Evolutionary conservation across 306 rosid species (phyloP), one percentile per base, ranked within the genome.

Genomic region (Ceratonia siliqua): DNA sequence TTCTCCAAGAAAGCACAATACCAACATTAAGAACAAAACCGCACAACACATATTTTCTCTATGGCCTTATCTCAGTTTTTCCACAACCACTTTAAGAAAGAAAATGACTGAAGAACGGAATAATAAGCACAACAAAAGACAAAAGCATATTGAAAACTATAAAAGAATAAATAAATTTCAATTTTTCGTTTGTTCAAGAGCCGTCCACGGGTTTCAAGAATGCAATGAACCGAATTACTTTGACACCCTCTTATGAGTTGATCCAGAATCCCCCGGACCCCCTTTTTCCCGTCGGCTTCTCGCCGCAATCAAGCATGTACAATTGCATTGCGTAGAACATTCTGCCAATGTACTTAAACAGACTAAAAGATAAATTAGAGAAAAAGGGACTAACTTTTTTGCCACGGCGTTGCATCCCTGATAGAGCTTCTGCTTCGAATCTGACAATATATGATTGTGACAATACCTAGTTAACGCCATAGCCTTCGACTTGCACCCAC

Each of bases 401-500:
- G 73, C 68, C 4, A 79, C 73, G 9, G 57, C 58, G 13, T 1
- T 32, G 62, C 86, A 83, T 49, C 72, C 68, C 48, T 41, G 67
- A 5, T 83, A 83, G 24, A 83, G 86, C 63, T 45, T 69, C 79
- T 83, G 86, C 55, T 70, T 79, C 4, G 86, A 32, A 75, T 83
- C 86, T 43, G 75, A 69, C 55, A 83, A 62, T 27, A 83, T 83
- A 41, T 83, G 86, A 58, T 46, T 38, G 48, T 79, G 83, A 30
- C 86, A 83, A 35, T 45, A 79, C 43, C 38, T 63, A n/a, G 83
- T 83, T 41, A 83, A 63, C 25, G 86, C 86, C 86, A 83, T 83
- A 5, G 86, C 78, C 75, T 75, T 83, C 2, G 78, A 57, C 53
- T 83, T 79, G 42, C 86, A 83, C 7, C 83, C 83, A 3, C 78